Evolutionary conservation across 2,329 filamentous ascomycete genomes (phyloP).

Genomic region (Torrubiellomyces zombiae): DNA sequence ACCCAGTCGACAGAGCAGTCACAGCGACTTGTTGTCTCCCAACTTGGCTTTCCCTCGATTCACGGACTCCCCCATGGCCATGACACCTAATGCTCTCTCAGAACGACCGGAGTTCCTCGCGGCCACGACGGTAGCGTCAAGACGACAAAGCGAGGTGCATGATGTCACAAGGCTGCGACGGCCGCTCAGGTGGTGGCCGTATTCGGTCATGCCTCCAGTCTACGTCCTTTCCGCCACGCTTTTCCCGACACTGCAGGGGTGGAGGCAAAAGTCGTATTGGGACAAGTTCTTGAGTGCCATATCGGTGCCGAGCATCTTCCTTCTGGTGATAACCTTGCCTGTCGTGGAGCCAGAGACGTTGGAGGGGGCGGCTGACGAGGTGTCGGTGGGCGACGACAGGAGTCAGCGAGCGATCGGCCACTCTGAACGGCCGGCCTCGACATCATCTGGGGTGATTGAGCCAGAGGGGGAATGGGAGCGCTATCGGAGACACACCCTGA

Average conservation of each 20-base stretch:
- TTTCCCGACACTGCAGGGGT: slow-evolving; percentile 74
- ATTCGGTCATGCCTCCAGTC: slow-evolving; percentile 54
- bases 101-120: slow-evolving; percentile 39
- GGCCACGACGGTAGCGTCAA: slow-evolving; percentile 20
- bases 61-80: slow-evolving; percentile 36
- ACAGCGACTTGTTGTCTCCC: slow-evolving; percentile 29
- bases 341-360: slow-evolving; percentile 62
- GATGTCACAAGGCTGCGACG: slow-evolving; percentile 20
- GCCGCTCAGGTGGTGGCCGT: slow-evolving; percentile 66
- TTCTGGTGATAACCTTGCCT: slow-evolving; percentile 78
- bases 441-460: slow-evolving; percentile 17
- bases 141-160: slow-evolving; percentile 29
- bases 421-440: slow-evolving; percentile 17
- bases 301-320: slow-evolving; percentile 77
- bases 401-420: slow-evolving; percentile 12
- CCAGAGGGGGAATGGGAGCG: slow-evolving; percentile 42
- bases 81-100: slow-evolving; percentile 23
- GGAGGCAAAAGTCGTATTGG: slow-evolving; percentile 68
- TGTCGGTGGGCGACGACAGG: slow-evolving; percentile 10
- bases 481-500: slow-evolving; percentile 31
- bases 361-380: slow-evolving; percentile 23
- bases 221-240: slow-evolving; percentile 55
- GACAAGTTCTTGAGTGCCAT: slow-evolving; percentile 68
- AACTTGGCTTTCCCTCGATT: slow-evolving; percentile 53
- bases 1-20: slow-evolving; percentile 24